A percentile compares a stretch with the other conserved stretches of the same genome.
These are phyloP conservation scores for Allomyces javanicus DNA, from an alignment of 192 early-diverging fungal species.

Conservation along the genomic window DNA sequence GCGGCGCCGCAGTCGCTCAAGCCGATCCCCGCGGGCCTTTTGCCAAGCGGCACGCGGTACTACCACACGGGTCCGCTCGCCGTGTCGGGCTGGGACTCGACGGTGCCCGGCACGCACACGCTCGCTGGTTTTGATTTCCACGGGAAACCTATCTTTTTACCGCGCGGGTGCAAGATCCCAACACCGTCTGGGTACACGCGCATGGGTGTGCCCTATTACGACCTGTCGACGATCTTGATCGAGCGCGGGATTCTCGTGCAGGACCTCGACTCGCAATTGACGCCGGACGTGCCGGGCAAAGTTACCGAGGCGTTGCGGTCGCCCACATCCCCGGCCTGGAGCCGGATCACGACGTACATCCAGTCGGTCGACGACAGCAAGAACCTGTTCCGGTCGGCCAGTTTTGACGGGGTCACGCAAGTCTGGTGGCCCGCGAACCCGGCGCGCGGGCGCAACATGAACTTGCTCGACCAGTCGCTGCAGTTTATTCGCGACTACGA, in stretches of 20 bases:
- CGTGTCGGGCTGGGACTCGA: not conserved
- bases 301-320: not conserved
- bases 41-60: not conserved
- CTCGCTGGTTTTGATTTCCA: slow-evolving; percentile 32
- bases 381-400: no score
- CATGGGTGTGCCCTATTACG: slow-evolving; percentile 38
- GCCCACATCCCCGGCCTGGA: no score
- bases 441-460: not conserved
- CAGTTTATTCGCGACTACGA: slow-evolving; percentile 24
- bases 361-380: not conserved
- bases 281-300: not conserved
- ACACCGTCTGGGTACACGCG: slow-evolving; percentile 29
- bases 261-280: not conserved
- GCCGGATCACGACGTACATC: not conserved
- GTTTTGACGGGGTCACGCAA: not conserved
- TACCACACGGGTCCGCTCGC: not conserved
- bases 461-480: not conserved
- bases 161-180: slow-evolving; percentile 28
- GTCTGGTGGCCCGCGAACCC: not conserved
- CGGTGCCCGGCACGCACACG: not conserved
- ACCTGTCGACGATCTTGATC: slow-evolving; percentile 5
- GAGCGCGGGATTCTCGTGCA: not conserved
- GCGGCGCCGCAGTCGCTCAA: slow-evolving; percentile 25
- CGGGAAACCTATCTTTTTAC: slow-evolving; percentile 36
- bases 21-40: slow-evolving; percentile 17